Percentiles rank a stretch among this genome's conserved stretches.
Evolutionary conservation across 176 grass and related monocot genomes (phyloP).

Genomic region (Ananas comosus): DNA sequence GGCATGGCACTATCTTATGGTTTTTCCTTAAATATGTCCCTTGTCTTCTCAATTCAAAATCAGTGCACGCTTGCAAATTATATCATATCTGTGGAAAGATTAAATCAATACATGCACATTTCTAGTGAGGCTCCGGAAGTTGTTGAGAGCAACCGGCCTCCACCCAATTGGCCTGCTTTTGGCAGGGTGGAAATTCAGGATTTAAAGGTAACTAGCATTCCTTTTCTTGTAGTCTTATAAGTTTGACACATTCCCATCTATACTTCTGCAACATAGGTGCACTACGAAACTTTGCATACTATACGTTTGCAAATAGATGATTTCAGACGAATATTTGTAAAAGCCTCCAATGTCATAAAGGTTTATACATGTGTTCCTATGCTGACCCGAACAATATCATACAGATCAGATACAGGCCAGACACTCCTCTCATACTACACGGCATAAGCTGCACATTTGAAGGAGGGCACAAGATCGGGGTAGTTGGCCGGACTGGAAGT

Average conservation of each 20-base stretch:
- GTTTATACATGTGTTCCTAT: not conserved
- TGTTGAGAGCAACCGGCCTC: slow-evolving; percentile 46
- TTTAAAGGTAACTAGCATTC: slow-evolving; percentile 55
- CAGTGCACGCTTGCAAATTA: slow-evolving; percentile 73
- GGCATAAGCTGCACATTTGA: slow-evolving; percentile 34
- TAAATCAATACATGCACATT: slow-evolving; percentile 88
- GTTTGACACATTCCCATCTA: not conserved
- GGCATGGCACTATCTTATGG: slow-evolving; percentile 98
- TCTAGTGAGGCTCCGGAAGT: slow-evolving; percentile 59
- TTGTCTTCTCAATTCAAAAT: slow-evolving; percentile 79
- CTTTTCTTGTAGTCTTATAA: not conserved
- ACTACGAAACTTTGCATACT: no score
- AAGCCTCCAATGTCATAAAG: not conserved
- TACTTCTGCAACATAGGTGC: no score
- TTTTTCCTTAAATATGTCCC: slow-evolving; percentile 67
- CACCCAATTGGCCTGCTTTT: slow-evolving; percentile 62
- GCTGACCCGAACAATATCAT: not conserved
- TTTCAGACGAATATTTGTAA: no score
- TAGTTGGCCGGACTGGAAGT: slow-evolving; percentile 39
- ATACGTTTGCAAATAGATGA: no score
- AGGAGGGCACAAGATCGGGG: slow-evolving; percentile 33
- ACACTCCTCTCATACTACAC: slow-evolving; percentile 17
- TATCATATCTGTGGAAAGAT: slow-evolving; percentile 88
- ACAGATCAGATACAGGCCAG: slow-evolving; percentile 26
- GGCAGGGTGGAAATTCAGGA: slow-evolving; percentile 65